These are phyloP conservation scores for Alternaria brassicae DNA, from an alignment of 2,329 filamentous ascomycete species.

Conservation along the genomic window DNA sequence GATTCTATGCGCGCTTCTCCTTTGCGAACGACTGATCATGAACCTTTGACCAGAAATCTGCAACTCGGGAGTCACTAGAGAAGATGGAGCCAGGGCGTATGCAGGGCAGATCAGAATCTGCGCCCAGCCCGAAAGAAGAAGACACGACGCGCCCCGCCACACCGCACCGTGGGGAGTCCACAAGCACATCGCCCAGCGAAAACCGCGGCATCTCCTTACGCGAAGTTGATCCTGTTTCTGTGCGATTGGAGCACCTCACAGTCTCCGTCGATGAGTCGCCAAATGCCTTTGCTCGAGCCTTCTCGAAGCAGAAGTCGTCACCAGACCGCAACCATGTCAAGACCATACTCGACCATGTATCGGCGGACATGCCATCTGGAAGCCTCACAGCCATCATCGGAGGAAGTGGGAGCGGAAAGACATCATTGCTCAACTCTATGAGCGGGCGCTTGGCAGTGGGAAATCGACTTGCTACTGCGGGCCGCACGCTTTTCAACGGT, in stretches of 20 bases:
- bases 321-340: conserved; percentile 46
- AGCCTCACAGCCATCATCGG: conserved; percentile 78
- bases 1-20: conserved; percentile 8
- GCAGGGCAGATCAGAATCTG: background rate
- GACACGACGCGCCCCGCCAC: conserved; percentile 10
- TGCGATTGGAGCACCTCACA: conserved; percentile 62
- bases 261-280: conserved; percentile 67
- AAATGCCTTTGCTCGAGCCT: conserved; percentile 32
- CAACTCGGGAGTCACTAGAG: conserved; percentile 24
- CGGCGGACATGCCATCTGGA: conserved; percentile 68
- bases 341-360: conserved; percentile 67
- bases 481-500: conserved; percentile 69
- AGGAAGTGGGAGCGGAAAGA: conserved; percentile 74
- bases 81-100: conserved; percentile 15
- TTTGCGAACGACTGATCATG: conserved; percentile 16
- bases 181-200: conserved; percentile 31
- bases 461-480: conserved; percentile 61
- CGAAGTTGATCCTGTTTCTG: conserved; percentile 64
- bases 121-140: conserved; percentile 5
- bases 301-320: conserved; percentile 37
- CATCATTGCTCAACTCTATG: conserved; percentile 67
- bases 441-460: conserved; percentile 69
- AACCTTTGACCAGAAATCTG: conserved; percentile 7
- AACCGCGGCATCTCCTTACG: conserved; percentile 47
- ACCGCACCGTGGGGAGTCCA: conserved; percentile 23